Base-by-base conservation (phyloP, 75 land plant genomes). In the Pinus albicaulis region DNA sequence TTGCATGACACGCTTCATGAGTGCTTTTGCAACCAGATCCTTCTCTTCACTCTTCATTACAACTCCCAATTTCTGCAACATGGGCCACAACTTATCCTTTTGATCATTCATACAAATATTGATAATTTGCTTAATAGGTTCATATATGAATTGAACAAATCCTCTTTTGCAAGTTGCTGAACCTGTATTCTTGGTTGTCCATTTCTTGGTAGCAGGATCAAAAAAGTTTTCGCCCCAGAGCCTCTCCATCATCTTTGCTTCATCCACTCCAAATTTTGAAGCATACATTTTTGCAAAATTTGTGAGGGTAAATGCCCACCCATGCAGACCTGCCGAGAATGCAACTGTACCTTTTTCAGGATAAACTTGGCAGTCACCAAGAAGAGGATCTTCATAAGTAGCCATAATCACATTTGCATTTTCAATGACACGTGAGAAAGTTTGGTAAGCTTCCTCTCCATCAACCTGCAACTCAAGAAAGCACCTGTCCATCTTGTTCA, bases 231-330 rank as follows among this genome's bases (percentile, higher is more conserved):
- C 98, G 75, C 98, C 96, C 98, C 98, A 95, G 13, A 95, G 86
- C 73, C 96, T 85, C 74, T 95, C 98, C 96, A 95, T 95, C 98
- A 95, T 95, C 77, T 95, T 93, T 26, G 91, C 78, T 86, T 95
- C 98, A 71, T 95, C 98, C 52, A 95, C 98, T 24, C 89, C 89
- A 83, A 95, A 93, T 77, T 86, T 93, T 12, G 87, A 85, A 23
- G 98, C 98, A 80, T 95, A 95, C 98, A 95, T 95, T 83, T 93
- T 95, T 5, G 97, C 93, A 80, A 95, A 95, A 77, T 89, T 93
- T 38, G 96, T 93, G 59, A 95, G 77, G 7, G 96, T 93, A 70
- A 93, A 95, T 10, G 96, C 97, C 98, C 98, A 95, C 8, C 98
- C 94, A 60, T 95, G 98, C 23, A 95, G 78, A 77, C 98, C 96